Conservation (phyloP, 2,329 filamentous ascomycete genomes). For the Venturia carpophila region DNA sequence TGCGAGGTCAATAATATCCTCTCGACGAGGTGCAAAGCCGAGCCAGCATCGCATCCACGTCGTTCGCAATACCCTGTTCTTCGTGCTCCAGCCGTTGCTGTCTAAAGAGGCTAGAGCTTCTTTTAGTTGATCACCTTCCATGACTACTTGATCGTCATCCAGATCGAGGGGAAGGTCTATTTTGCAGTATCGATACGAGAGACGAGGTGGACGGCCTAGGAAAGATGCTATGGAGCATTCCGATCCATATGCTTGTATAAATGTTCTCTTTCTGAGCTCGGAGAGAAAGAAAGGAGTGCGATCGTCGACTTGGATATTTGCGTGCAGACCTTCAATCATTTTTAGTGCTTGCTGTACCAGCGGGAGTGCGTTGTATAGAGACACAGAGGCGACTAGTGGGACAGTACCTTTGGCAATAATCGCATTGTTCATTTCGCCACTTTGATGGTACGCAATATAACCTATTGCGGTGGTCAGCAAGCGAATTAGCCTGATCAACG, state of each 20-base stretch:
- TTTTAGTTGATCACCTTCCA: conserved; percentile 36
- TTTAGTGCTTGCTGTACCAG: background rate
- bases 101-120: conserved; percentile 38
- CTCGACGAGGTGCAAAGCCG: conserved; percentile 43
- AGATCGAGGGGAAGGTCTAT: conserved; percentile 50
- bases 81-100: conserved; percentile 45
- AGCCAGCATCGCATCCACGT: conserved; percentile 42
- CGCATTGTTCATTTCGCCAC: conserved; percentile 26
- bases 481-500: conserved; percentile 17
- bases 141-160: conserved; percentile 41
- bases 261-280: conserved; percentile 30
- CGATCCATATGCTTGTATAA: conserved; percentile 28
- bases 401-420: conserved; percentile 29
- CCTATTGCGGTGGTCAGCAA: conserved; percentile 23
- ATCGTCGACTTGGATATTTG: conserved; percentile 29
- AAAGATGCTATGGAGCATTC: conserved; percentile 48
- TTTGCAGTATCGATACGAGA: conserved; percentile 46
- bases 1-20: conserved; percentile 53
- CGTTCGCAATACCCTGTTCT: conserved; percentile 36
- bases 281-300: conserved; percentile 31
- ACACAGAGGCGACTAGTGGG: background rate
- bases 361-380: background rate
- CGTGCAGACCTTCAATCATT: conserved; percentile 25
- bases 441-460: conserved; percentile 29
- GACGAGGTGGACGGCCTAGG: conserved; percentile 47